Percentiles rank a stretch among this genome's conserved stretches.
These are phyloP conservation scores for Eutrema salsugineum DNA, from an alignment of 441 rosid genomes.

Conservation along the genomic window DNA sequence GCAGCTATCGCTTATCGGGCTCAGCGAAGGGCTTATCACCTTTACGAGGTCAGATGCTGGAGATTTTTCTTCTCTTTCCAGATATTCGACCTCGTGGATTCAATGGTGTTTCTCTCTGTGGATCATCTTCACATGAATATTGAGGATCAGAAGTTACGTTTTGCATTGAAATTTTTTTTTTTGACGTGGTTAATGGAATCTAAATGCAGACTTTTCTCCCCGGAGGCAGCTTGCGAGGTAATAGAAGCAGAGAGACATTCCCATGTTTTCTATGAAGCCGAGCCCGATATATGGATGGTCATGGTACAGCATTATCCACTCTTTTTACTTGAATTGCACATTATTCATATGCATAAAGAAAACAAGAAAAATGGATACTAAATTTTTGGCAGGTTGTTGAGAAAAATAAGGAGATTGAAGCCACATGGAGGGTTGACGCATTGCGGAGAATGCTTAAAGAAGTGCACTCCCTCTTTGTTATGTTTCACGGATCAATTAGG, in stretches of 20 bases:
- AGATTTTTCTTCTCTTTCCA: neutral
- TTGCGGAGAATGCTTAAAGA: constrained; percentile 80
- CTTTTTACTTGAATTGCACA: neutral
- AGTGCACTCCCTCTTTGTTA: constrained; percentile 81
- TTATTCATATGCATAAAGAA: neutral
- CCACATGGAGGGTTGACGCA: constrained; percentile 81
- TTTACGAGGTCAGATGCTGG: constrained; percentile 63
- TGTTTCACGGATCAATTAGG: constrained; percentile 87
- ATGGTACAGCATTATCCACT: constrained; percentile 48
- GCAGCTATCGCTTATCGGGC: constrained; percentile 90
- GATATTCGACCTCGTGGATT: neutral
- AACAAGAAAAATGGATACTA: neutral
- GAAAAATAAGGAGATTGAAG: constrained; percentile 73
- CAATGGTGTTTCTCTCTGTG: neutral
- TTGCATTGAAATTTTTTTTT: neutral
- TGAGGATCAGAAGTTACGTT: neutral
- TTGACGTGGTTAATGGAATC: constrained; percentile 24
- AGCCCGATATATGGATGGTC: constrained; percentile 96
- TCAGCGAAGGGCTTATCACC: constrained; percentile 94
- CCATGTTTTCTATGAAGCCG: constrained; percentile 93
- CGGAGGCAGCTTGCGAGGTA: constrained; percentile 91
- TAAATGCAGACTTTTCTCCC: constrained; percentile 83
- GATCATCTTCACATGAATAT: neutral
- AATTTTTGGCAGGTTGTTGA: constrained; percentile 57
- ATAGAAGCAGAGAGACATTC: constrained; percentile 95